Conservation (phyloP, 2,329 filamentous ascomycete genomes). For the Phyllosticta citrichinensis region DNA sequence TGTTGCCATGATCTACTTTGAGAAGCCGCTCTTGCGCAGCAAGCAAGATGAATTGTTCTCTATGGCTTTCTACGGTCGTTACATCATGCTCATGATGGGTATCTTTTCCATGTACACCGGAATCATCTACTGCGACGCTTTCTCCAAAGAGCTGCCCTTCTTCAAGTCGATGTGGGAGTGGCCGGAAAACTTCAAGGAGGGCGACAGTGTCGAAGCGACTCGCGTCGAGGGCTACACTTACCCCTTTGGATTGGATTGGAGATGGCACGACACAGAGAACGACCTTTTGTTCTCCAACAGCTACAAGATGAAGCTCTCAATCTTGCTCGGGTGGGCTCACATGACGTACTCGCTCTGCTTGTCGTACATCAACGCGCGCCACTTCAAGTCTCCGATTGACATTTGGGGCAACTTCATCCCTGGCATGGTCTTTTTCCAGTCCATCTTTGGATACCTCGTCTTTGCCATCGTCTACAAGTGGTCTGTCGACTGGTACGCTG, state of each 20-base stretch:
- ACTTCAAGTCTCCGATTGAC: constrained; percentile 91
- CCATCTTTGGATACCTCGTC: constrained; percentile 94
- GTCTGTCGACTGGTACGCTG: constrained; percentile 74
- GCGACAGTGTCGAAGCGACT: constrained; percentile 53
- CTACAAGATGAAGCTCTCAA: constrained; percentile 99
- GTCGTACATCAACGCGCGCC: constrained; percentile 82
- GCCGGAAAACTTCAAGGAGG: constrained; percentile 57
- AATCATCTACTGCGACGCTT: constrained; percentile 94
- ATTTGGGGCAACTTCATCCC: constrained; percentile 97
- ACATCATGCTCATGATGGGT: constrained; percentile 98
- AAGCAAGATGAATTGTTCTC: constrained; percentile 96
- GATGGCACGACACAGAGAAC: constrained; percentile 94
- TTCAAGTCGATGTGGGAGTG: constrained; percentile 89
- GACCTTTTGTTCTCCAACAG: constrained; percentile 93
- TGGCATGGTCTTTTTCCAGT: constrained; percentile 99
- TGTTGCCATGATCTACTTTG: constrained; percentile 90
- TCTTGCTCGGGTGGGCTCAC: constrained; percentile 91
- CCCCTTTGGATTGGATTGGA: constrained; percentile 91
- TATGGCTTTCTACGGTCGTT: constrained; percentile 98
- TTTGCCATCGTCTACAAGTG: constrained; percentile 96
- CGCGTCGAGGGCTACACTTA: constrained; percentile 69
- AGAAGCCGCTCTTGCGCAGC: constrained; percentile 68
- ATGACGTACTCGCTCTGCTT: constrained; percentile 98
- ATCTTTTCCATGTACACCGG: constrained; percentile 95
- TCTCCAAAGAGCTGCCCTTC: constrained; percentile 84